Conservation (phyloP, 352 stramenopile species). For the Pythium guiyangense region DNA sequence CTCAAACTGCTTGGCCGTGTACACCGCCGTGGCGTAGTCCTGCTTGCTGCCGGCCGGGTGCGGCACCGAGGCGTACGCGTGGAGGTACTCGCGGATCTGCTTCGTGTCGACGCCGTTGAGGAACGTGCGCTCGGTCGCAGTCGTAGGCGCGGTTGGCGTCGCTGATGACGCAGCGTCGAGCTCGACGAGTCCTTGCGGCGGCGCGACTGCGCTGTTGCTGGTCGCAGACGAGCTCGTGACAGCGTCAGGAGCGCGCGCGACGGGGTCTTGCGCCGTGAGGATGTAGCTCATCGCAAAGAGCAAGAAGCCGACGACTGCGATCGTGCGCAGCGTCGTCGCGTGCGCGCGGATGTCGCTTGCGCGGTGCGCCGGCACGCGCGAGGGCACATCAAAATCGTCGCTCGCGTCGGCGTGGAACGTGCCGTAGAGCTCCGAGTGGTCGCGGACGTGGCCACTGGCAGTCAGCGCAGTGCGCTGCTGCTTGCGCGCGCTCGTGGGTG, state of each 20-base stretch:
- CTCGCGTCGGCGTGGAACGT: slow-evolving; percentile 28
- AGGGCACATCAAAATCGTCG: neutral
- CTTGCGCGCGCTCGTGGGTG: slow-evolving; percentile 3
- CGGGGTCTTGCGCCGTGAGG: slow-evolving; percentile 12
- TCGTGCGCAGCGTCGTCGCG: slow-evolving; percentile 14
- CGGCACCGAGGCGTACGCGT: slow-evolving; percentile 40
- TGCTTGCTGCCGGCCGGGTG: no score
- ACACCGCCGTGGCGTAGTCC: slow-evolving; percentile 61
- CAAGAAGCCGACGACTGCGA: slow-evolving; percentile 27
- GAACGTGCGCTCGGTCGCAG: slow-evolving; percentile 10
- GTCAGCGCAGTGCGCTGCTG: slow-evolving; percentile 6
- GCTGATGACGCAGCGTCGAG: neutral
- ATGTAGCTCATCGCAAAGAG: slow-evolving; percentile 26
- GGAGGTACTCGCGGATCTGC: slow-evolving; percentile 34
- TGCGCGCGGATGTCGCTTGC: slow-evolving; percentile 1
- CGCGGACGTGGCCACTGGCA: neutral
- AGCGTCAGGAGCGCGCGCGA: neutral
- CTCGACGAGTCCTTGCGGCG: neutral
- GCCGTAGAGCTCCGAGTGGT: slow-evolving; percentile 34
- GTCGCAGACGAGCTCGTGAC: no score
- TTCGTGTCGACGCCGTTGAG: slow-evolving; percentile 23
- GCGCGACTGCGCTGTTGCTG: neutral
- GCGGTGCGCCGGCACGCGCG: slow-evolving; percentile 1
- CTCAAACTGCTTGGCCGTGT: slow-evolving; percentile 48
- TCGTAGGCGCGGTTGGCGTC: neutral